Percentiles rank a stretch among this genome's conserved stretches.
phyloP scores from a whole-genome alignment of 2,329 filamentous ascomycete genomes.

The Neodidymelliopsis sp. region DNA sequence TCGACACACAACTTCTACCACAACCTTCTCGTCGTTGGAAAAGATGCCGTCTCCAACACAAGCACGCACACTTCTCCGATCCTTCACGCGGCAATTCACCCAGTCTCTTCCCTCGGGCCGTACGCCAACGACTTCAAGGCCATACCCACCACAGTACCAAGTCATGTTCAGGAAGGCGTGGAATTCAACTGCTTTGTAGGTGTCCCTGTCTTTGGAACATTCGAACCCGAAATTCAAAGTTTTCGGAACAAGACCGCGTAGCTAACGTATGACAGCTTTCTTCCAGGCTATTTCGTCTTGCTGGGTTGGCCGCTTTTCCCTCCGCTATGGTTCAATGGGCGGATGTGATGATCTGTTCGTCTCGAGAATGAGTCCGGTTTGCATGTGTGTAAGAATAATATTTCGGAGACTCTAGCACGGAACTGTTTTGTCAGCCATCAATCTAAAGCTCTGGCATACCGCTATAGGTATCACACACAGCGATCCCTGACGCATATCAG shows the following conservation, averaged over 20 bases:
- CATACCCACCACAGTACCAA: slow-evolving; percentile 7
- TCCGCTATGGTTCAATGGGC: slow-evolving; percentile 11
- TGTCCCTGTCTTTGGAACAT: too few species aligned
- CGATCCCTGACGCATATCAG: too few species aligned
- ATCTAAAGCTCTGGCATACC: too few species aligned
- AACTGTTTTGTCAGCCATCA: too few species aligned
- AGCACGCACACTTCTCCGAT: slow-evolving; percentile 9
- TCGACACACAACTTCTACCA: background rate
- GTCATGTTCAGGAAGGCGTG: slow-evolving; percentile 3
- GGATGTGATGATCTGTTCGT: slow-evolving; percentile 8
- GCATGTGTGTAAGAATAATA: too few species aligned
- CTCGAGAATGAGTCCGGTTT: too few species aligned
- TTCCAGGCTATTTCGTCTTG: slow-evolving; percentile 1
- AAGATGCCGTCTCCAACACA: slow-evolving; percentile 4
- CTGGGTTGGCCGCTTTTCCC: slow-evolving; percentile 15
- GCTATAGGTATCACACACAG: too few species aligned
- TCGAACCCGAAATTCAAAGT: too few species aligned
- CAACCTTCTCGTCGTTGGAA: background rate
- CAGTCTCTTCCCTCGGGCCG: background rate
- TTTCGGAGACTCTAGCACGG: too few species aligned
- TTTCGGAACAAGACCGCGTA: too few species aligned
- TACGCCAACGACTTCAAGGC: background rate
- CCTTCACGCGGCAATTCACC: background rate
- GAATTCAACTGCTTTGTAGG: slow-evolving; percentile 8
- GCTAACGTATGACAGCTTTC: background rate